Evolutionary conservation across 352 stramenopile genomes (phyloP).

Genomic region (Globisporangium sylvaticum): DNA sequence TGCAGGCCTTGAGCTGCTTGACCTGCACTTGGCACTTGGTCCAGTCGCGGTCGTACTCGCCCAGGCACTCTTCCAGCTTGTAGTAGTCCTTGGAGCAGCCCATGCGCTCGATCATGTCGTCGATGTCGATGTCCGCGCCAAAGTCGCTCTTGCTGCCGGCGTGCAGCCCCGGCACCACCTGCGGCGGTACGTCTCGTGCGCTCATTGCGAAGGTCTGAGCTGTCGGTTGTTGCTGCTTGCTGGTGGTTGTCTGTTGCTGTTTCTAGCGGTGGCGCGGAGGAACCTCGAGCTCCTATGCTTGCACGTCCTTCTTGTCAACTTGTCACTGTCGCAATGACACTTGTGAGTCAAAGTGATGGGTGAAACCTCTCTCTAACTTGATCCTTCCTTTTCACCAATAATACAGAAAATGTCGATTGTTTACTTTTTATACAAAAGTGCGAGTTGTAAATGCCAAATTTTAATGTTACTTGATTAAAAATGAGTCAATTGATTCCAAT

Average conservation of each 20-base stretch:
- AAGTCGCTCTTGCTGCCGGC: conserved; percentile 82
- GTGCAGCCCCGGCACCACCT: conserved; percentile 59
- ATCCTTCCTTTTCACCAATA: no score
- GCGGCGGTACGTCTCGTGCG: conserved; percentile 13
- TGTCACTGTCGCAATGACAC: conserved; percentile 10
- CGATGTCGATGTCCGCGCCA: conserved; percentile 69
- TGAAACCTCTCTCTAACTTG: no score
- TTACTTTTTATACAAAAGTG: no score
- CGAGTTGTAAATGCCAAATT: no score
- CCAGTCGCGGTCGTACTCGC: conserved; percentile 80
- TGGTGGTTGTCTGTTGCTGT: background rate
- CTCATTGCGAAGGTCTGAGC: background rate
- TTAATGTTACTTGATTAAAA: no score
- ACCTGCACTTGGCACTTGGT: conserved; percentile 83
- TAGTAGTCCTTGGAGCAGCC: conserved; percentile 83
- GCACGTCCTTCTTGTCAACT: background rate
- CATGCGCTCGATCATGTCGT: conserved; percentile 85
- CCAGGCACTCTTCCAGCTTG: conserved; percentile 82
- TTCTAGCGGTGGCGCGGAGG: no score
- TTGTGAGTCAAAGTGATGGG: background rate
- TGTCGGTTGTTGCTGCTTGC: background rate
- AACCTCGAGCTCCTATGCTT: background rate
- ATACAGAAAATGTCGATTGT: no score
- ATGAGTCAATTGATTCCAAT: no score
- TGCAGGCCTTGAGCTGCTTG: conserved; percentile 75